Evolutionary conservation across 2,329 filamentous ascomycete genomes (phyloP), one percentile per base, ranked within the genome.

Genomic region (Talaromyces marneffei): DNA sequence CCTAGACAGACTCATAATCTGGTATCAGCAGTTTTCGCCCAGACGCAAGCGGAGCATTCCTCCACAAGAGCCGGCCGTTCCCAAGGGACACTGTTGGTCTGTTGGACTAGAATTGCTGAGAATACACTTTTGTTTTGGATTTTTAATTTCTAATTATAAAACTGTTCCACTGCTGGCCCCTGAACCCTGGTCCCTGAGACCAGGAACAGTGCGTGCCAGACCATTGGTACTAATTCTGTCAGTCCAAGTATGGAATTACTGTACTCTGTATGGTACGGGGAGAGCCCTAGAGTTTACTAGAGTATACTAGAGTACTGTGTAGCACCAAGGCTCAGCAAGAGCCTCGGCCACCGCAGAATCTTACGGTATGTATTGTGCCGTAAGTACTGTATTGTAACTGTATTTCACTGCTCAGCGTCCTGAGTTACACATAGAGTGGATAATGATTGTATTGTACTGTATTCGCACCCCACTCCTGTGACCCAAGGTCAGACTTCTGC

Each of bases 11-110:
- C 18, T 27, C 42, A 35, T 35, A 57, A 20, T 46, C 25, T 46
- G 54, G 37, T 27, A 29, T 16, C 27, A 23, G 29, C 42, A 14
- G 29, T 18, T 50, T 50, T n/a, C 27, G 27, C 9, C 23, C 29
- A 35, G 31, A 50, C 46, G 42, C 56, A 58, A 58, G 56, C 56
- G 56, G 56, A 58, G 56, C 56, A 58, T 50, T 50, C 56, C 42
- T 48, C 56, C 29, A 52, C 48, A 33, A n/a, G 10, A 25, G 42
- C 25, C 42, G 27, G 42, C 9, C 33, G 16, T 35, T 27, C 56
- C 56, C 56, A 58, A 58, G 56, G 56, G 27, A 33, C 27, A 50
- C 46, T 18, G 46, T 12, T 31, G 46, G 46, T 31, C 46, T 31
- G n/a, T 50, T 31, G 27, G 46, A 20, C 27, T 23, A 18, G 25